These are phyloP conservation scores for Collybia nuda DNA, from an alignment of 768 basidiomycete species.

Conservation along the genomic window DNA sequence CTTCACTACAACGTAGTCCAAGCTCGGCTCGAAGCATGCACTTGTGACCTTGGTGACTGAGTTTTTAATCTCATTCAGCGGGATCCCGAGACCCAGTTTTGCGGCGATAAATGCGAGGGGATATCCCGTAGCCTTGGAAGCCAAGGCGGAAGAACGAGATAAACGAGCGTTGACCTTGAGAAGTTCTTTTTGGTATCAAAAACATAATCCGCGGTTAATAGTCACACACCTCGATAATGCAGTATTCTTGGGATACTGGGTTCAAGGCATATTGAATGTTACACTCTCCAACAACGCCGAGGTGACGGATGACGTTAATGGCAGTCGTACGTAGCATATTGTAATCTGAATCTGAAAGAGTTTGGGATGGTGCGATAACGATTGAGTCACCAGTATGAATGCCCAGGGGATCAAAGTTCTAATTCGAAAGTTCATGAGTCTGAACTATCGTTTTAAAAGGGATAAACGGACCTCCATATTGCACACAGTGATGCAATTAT, in stretches of 20 bases:
- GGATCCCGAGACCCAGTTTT: slow-evolving; percentile 95
- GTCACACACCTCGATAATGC: slow-evolving; percentile 85
- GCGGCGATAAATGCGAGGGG: slow-evolving; percentile 98
- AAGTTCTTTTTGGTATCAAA: not conserved
- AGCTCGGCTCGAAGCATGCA: slow-evolving; percentile 96
- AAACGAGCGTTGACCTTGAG: slow-evolving; percentile 88
- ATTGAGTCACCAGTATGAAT: slow-evolving; percentile 99
- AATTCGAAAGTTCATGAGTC: slow-evolving; percentile 1
- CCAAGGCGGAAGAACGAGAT: slow-evolving; percentile 95
- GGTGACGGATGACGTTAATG: slow-evolving; percentile 97
- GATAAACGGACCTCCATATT: slow-evolving; percentile 91
- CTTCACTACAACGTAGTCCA: slow-evolving; percentile 98
- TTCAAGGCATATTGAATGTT: slow-evolving; percentile 99
- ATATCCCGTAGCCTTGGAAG: slow-evolving; percentile 98
- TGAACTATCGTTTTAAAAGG: not conserved
- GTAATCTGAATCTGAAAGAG: slow-evolving; percentile 98
- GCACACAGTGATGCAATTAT: slow-evolving; percentile 99
- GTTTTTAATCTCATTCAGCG: slow-evolving; percentile 97
- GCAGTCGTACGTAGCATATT: slow-evolving; percentile 99
- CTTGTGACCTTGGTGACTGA: slow-evolving; percentile 95
- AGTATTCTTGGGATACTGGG: slow-evolving; percentile 93
- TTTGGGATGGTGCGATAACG: slow-evolving; percentile 97
- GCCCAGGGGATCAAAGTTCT: slow-evolving; percentile 99
- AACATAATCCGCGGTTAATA: not conserved
- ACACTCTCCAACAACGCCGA: slow-evolving; percentile 97